Percentiles rank a stretch among this genome's conserved stretches.
These are phyloP conservation scores for Russula ochroleuca DNA, from an alignment of 768 basidiomycete species.

Conservation along the genomic window DNA sequence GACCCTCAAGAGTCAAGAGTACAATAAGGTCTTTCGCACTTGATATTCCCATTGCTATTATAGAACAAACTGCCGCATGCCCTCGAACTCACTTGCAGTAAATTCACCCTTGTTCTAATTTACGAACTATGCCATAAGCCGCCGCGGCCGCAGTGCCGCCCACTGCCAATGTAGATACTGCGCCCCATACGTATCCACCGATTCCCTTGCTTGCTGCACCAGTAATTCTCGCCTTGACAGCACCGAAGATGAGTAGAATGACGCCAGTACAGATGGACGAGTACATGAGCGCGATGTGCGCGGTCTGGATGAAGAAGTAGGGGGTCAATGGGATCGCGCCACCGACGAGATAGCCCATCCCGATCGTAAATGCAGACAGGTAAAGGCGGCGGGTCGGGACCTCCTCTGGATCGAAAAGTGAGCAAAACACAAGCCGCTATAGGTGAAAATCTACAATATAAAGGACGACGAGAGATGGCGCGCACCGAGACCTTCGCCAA, in stretches of 20 bases:
- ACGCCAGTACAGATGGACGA: slow-evolving; percentile 79
- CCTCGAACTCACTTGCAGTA: no score
- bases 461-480: no score
- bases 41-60: no score
- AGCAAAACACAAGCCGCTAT: no score
- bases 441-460: no score
- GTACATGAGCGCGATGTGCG: slow-evolving; percentile 64
- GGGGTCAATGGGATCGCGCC: slow-evolving; percentile 90
- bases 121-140: slow-evolving; percentile 58
- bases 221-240: slow-evolving; percentile 82
- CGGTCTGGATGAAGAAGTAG: slow-evolving; percentile 81
- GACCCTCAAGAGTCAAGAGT: no score
- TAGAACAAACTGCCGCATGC: no score
- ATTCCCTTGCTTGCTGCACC: slow-evolving; percentile 63
- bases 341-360: slow-evolving; percentile 88
- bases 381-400: slow-evolving; percentile 80
- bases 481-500: slow-evolving; percentile 85
- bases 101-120: no score
- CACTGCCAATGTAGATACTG: slow-evolving; percentile 79
- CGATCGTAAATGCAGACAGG: slow-evolving; percentile 91
- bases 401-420: slow-evolving; percentile 61
- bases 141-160: slow-evolving; percentile 87
- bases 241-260: slow-evolving; percentile 86
- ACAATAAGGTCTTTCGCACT: no score
- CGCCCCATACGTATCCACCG: slow-evolving; percentile 80